Evolutionary conservation across 768 basidiomycete genomes (phyloP), one percentile per base, ranked within the genome.

Genomic region (Panaeolus cyanescens): DNA sequence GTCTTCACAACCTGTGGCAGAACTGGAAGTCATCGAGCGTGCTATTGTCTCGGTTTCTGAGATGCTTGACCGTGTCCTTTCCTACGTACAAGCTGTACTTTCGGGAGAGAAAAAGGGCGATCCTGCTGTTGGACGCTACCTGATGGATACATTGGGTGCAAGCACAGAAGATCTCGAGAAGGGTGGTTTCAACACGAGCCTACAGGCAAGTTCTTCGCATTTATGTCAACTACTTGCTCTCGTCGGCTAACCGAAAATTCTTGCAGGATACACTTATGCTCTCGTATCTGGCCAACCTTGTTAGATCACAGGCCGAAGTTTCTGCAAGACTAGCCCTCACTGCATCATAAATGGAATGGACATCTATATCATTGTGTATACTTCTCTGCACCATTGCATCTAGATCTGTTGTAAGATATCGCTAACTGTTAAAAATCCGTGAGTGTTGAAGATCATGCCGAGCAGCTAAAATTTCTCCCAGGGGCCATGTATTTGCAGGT

Each of bases 401-500:
- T 64, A 42, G 61, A 36, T 59, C 60, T 62, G 33, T 62, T 58
- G 55, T 57, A 56, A 55, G 67, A 30, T 60, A 61, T 61, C 39
- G 40, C 58, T 73, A 91, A 75, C 90, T 92, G 75, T 99, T 99
- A 82, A 99, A 99, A 65, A 99, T 94, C 62, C 96, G 84, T 42
- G 94, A 96, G 76, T 99, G 96, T 74, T 95, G 93, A 68, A 95
- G 76, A 76, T 98, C 96, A 74, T 99, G 97, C 61, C 97, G 81
- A 37, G 87, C 85, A 33, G 91, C 88, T 30, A 99, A 80, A 37
- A 99, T 90, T 76, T 99, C 97, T 17, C 95, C 96, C 19, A 99
- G 74, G 0, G 96, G 97, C 96, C 96, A 99, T 15, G 93, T 98
- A 67, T 88, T 95, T 34, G 90, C 89, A 4, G 96, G 95, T 0